Evolutionary conservation across 2,329 filamentous ascomycete species (phyloP).

Genomic region (Pseudocercospora ulei): DNA sequence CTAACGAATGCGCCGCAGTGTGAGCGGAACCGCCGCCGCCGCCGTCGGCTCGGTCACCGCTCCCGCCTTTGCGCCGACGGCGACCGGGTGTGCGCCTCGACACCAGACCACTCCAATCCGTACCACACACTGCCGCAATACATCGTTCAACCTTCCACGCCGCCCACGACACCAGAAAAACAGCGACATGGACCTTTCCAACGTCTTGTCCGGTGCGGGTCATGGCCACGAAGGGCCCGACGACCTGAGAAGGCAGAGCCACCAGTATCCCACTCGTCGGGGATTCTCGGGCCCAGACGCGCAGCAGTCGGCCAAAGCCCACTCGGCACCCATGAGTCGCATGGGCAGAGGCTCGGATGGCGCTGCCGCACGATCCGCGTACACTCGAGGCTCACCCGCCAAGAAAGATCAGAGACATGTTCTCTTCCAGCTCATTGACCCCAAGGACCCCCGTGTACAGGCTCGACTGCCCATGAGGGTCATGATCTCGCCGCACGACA

Average conservation of each 20-base stretch:
- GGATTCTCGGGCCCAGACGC: constrained; percentile 18
- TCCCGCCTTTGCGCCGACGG: constrained; percentile 30
- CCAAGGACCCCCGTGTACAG: constrained; percentile 32
- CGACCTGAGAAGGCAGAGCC: constrained; percentile 29
- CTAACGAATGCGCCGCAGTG: constrained; percentile 13
- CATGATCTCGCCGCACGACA: constrained; percentile 90
- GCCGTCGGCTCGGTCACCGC: constrained; percentile 12
- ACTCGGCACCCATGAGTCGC: constrained; percentile 19
- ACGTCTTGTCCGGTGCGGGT: constrained; percentile 30
- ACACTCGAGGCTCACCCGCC: constrained; percentile 30
- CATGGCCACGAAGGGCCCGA: constrained; percentile 20
- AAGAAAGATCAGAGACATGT: constrained; percentile 55
- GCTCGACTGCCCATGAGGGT: constrained; percentile 75
- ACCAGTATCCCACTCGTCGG: constrained; percentile 34
- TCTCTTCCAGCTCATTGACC: constrained; percentile 61
- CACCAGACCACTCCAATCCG: constrained; percentile 10
- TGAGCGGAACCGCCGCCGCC: constrained; percentile 7
- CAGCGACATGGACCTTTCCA: constrained; percentile 34
- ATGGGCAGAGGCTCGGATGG: constrained; percentile 20
- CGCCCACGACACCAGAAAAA: constrained; percentile 12
- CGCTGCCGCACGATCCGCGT: constrained; percentile 21
- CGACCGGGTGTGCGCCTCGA: constrained; percentile 20
- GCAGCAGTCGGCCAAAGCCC: constrained; percentile 12
- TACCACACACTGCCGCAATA: constrained; percentile 15
- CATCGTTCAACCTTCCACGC: constrained; percentile 9